Evolutionary conservation across 176 grass and related monocot genomes (phyloP).

Genomic region (Eleusine indica): DNA sequence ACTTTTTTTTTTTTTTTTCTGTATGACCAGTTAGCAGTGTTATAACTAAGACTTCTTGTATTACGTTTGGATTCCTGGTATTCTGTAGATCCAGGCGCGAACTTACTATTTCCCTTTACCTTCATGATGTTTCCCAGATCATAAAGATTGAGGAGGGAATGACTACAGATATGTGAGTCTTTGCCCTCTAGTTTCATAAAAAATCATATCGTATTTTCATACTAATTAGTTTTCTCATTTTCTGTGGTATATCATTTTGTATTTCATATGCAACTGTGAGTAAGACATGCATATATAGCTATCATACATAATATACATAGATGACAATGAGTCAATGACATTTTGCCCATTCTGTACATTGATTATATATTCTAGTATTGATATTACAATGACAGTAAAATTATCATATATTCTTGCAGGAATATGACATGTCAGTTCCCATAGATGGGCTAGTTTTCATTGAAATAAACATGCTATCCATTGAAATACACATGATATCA

Average conservation of each 20-base stretch:
- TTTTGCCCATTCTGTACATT: conserved; percentile 19
- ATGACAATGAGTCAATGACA: not conserved
- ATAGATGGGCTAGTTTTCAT: not conserved
- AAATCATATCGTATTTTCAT: conserved; percentile 25
- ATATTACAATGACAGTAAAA: too few relatives aligned
- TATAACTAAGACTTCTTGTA: conserved; percentile 12
- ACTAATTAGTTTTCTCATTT: not conserved
- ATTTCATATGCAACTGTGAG: not conserved
- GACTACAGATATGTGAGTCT: conserved; percentile 93
- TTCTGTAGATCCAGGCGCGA: conserved; percentile 12
- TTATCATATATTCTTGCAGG: not conserved
- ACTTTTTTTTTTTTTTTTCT: not conserved
- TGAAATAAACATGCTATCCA: not conserved
- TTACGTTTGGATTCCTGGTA: conserved; percentile 19
- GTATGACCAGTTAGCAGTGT: conserved; percentile 2
- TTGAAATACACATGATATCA: not conserved
- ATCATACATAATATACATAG: not conserved
- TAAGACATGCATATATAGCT: not conserved
- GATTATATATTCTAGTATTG: conserved; percentile 1
- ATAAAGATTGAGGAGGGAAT: conserved; percentile 98
- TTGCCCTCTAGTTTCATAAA: conserved; percentile 21
- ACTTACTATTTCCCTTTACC: conserved; percentile 48
- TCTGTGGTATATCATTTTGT: conserved; percentile 17
- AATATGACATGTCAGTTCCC: not conserved
- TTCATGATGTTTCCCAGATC: conserved; percentile 68